These are phyloP conservation scores for Ciborinia camelliae DNA, from an alignment of 2,329 filamentous ascomycete genomes.

Conservation along the genomic window DNA sequence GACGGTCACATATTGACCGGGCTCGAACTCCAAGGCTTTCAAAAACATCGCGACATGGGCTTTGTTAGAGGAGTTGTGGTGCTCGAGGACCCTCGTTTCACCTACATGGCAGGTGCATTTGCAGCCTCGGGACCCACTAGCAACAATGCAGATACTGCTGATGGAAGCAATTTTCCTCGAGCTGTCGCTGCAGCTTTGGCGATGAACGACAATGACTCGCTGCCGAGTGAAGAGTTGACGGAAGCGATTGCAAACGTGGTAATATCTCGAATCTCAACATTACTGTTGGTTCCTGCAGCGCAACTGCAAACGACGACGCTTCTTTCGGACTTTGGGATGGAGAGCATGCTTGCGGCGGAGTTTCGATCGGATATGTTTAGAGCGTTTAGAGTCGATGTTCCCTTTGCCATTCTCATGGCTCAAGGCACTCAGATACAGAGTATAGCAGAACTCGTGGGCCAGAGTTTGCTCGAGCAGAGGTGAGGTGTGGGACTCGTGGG, in stretches of 20 bases:
- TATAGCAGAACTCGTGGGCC: not conserved
- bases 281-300: not conserved
- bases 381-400: conserved; percentile 5
- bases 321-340: conserved; percentile 13
- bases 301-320: not conserved
- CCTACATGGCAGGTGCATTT: not conserved
- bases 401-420: conserved; percentile 13
- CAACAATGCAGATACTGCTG: not conserved
- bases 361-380: conserved; percentile 17
- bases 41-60: conserved; percentile 7
- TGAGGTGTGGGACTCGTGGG: not conserved
- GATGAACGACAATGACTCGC: not conserved
- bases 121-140: not conserved
- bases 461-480: not conserved
- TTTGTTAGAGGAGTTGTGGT: conserved; percentile 3
- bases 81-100: conserved; percentile 12
- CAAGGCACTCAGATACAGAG: not conserved
- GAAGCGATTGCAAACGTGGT: not conserved
- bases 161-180: not conserved
- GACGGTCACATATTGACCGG: conserved; percentile 16
- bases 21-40: conserved; percentile 8
- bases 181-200: not conserved
- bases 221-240: not conserved
- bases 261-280: not conserved
- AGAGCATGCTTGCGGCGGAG: conserved; percentile 17